phyloP scores from a whole-genome alignment of 805 yeast species.

The Saitoella complicata region DNA sequence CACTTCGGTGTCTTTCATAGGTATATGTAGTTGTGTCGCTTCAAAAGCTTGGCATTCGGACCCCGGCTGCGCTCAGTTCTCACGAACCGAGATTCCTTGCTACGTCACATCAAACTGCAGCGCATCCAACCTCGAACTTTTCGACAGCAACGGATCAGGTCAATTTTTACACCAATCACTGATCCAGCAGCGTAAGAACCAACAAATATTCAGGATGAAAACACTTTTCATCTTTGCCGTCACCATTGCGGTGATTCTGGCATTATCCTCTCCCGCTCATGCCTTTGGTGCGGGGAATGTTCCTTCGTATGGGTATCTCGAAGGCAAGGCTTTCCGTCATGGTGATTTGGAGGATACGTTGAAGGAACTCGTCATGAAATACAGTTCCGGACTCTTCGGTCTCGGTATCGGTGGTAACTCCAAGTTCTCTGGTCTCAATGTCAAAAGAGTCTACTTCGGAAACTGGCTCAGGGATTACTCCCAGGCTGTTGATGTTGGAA shows the following conservation, averaged over 20 bases:
- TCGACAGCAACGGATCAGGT: too few species aligned
- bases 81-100: too few species aligned
- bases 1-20: too few species aligned
- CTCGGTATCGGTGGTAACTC: conserved; percentile 11
- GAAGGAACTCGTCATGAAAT: conserved; percentile 11
- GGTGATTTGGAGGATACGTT: conserved; percentile 17
- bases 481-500: conserved; percentile 14
- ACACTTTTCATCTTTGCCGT: background rate
- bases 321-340: conserved; percentile 15
- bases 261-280: conserved; percentile 1
- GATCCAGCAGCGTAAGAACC: too few species aligned
- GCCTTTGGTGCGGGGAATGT: conserved; percentile 17
- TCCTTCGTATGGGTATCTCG: conserved; percentile 14
- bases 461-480: conserved; percentile 17
- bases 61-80: too few species aligned
- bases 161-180: too few species aligned
- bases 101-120: too few species aligned
- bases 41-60: too few species aligned
- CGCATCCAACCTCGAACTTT: too few species aligned
- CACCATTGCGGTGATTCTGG: background rate
- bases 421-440: conserved; percentile 12
- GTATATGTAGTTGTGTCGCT: too few species aligned
- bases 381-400: conserved; percentile 9
- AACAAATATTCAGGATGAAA: too few species aligned
- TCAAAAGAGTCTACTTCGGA: conserved; percentile 15